Conservation (phyloP, 177 flowering plant genomes). For the Vitis hybrid region DNA sequence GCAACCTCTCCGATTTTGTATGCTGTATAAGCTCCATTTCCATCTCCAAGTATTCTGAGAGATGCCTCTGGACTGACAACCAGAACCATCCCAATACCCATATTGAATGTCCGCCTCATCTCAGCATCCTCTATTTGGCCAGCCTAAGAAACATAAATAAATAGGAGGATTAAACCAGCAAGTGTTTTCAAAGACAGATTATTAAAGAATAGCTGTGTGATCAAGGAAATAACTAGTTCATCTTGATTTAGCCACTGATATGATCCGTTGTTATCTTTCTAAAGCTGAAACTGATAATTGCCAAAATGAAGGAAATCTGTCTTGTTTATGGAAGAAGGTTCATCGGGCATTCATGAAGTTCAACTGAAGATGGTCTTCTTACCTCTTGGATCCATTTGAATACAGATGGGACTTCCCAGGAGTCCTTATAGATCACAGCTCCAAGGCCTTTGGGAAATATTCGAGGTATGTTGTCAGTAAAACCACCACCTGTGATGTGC, state of each 20-base stretch:
- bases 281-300: no score
- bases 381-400: constrained; percentile 99
- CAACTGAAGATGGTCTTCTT: background rate
- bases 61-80: constrained; percentile 68
- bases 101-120: constrained; percentile 85
- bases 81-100: constrained; percentile 96
- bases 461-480: constrained; percentile 94
- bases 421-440: constrained; percentile 55
- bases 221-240: background rate
- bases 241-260: no score
- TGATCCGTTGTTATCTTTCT: no score
- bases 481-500: constrained; percentile 97
- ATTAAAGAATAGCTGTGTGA: background rate
- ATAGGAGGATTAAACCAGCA: background rate
- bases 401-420: constrained; percentile 76
- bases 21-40: constrained; percentile 25
- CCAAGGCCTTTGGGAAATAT: constrained; percentile 90
- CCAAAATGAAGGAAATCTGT: background rate
- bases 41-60: constrained; percentile 43
- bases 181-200: background rate
- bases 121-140: constrained; percentile 79
- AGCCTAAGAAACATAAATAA: constrained; percentile 33
- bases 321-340: background rate
- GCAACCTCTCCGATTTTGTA: constrained; percentile 75
- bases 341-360: background rate